Evolutionary conservation across 805 yeast genomes (phyloP).

Genomic region (Wickerhamiella slavikovae): DNA sequence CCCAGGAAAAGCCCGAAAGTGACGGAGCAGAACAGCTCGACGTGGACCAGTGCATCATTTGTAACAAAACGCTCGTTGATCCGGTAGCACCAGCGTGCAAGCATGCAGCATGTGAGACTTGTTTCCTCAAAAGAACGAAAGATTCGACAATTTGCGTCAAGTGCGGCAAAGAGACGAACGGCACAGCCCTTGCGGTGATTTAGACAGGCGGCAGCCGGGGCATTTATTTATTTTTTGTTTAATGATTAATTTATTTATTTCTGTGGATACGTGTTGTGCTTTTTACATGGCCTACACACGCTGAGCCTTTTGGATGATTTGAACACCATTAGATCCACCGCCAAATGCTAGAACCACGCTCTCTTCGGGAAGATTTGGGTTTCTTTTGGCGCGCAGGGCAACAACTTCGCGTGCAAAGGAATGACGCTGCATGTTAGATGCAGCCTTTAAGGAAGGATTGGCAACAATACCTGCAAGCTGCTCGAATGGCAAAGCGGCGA

Average conservation of each 20-base stretch:
- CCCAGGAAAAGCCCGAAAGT: conserved; percentile 2
- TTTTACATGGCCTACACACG: no score
- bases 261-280: not conserved
- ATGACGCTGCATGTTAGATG: conserved; percentile 16
- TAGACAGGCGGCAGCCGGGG: not conserved
- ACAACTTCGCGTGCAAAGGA: conserved; percentile 4
- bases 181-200: conserved; percentile 11
- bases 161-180: conserved; percentile 41
- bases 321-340: conserved; percentile 17
- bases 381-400: conserved; percentile 8
- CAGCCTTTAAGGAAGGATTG: conserved; percentile 10
- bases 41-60: conserved; percentile 17
- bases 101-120: conserved; percentile 43
- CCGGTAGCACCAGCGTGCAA: conserved; percentile 43
- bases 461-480: conserved; percentile 15
- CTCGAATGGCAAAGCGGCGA: conserved; percentile 13
- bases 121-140: conserved; percentile 31
- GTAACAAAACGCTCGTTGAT: conserved; percentile 29
- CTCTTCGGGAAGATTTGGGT: conserved; percentile 15
- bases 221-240: not conserved
- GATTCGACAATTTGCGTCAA: conserved; percentile 28
- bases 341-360: conserved; percentile 19
- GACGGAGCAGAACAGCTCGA: conserved; percentile 2
- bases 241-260: not conserved
- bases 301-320: conserved; percentile 3